Conservation (phyloP, 257 asterid species). For the Capsicum pubescens region DNA sequence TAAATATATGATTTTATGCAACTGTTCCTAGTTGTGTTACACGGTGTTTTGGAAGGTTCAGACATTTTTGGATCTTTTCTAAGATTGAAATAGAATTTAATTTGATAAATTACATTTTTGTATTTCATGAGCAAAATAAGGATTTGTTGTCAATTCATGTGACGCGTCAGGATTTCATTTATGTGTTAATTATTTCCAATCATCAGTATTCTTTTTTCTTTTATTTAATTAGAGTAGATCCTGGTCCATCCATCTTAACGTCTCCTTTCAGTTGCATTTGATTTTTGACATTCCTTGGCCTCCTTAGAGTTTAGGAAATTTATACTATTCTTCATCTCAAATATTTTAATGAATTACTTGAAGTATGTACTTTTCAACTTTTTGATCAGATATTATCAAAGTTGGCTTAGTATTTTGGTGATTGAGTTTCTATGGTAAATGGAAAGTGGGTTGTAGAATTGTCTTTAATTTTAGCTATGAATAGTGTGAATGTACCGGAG, state of each 20-base stretch:
- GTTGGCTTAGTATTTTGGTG: background rate
- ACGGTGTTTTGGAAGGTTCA: background rate
- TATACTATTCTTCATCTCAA: background rate
- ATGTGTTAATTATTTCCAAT: background rate
- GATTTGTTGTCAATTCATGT: background rate
- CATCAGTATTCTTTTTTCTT: background rate
- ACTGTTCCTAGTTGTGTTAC: no score
- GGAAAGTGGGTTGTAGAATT: background rate
- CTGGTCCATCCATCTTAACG: background rate
- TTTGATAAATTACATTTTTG: background rate
- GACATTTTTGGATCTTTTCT: background rate
- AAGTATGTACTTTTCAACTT: background rate
- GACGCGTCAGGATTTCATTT: background rate
- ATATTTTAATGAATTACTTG: background rate
- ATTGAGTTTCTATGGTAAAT: background rate
- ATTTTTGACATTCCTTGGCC: background rate
- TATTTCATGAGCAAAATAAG: background rate
- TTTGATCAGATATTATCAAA: no score
- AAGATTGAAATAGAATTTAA: background rate
- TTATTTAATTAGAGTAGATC: background rate
- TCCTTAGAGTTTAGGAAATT: background rate
- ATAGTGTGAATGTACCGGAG: no score
- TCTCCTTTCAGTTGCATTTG: background rate
- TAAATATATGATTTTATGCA: no score
- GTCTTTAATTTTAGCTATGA: background rate